These are phyloP conservation scores for Wickerhamiella cacticola DNA, from an alignment of 805 yeast species.

Conservation along the genomic window DNA sequence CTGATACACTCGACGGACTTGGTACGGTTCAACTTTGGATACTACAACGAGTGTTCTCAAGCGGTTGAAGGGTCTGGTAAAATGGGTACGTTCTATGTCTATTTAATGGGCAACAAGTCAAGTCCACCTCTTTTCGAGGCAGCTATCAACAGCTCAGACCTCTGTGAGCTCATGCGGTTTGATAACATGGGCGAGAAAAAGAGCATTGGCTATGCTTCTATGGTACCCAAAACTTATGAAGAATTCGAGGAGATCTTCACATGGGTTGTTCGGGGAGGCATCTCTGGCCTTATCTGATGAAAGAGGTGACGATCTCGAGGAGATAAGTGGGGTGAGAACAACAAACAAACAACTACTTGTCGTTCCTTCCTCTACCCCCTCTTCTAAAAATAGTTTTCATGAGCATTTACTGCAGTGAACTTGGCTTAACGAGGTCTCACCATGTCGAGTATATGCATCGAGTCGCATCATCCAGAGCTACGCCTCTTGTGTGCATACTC, in stretches of 20 bases:
- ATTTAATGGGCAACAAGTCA: not conserved
- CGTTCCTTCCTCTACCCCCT: no score
- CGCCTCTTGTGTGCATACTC: not conserved
- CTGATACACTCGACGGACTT: slow-evolving; percentile 32
- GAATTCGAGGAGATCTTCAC: not conserved
- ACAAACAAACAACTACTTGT: no score
- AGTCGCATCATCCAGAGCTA: not conserved
- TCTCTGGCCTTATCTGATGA: not conserved
- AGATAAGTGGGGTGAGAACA: no score
- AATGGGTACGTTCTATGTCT: slow-evolving; percentile 15
- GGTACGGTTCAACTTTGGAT: slow-evolving; percentile 17
- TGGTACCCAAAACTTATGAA: not conserved
- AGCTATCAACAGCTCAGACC: not conserved
- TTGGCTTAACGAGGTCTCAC: not conserved
- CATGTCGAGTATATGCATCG: not conserved
- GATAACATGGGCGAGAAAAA: not conserved
- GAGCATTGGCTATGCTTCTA: not conserved
- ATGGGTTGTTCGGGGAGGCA: not conserved
- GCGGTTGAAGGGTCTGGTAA: slow-evolving; percentile 20
- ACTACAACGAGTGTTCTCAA: slow-evolving; percentile 8
- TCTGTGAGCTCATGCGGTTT: not conserved
- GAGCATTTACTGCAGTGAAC: not conserved
- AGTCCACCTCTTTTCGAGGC: not conserved
- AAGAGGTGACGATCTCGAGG: no score
- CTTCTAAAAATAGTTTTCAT: no score